Evolutionary conservation across 2,329 filamentous ascomycete genomes (phyloP).

Genomic region (Phialophora tarda): DNA sequence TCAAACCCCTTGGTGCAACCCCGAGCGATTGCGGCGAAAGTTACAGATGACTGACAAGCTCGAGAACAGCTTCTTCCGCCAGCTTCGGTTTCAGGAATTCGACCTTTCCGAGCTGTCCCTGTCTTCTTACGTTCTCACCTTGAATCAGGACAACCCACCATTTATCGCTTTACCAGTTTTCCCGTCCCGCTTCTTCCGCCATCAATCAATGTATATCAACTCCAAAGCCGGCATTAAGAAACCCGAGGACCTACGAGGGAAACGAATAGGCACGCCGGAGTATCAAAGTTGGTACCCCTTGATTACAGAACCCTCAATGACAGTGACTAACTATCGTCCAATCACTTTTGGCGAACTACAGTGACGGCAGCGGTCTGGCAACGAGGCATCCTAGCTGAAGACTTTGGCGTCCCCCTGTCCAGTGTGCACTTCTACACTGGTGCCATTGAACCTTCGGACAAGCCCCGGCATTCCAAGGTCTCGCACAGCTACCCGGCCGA

Average conservation of each 20-base stretch:
- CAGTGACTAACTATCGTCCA: background rate
- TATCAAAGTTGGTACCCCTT: background rate
- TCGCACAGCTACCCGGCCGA: conserved; percentile 42
- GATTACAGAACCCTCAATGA: background rate
- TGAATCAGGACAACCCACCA: conserved; percentile 27
- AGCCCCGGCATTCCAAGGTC: conserved; percentile 30
- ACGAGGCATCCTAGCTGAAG: conserved; percentile 35
- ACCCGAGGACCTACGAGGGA: conserved; percentile 33
- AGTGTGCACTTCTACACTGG: conserved; percentile 29
- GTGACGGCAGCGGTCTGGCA: conserved; percentile 39
- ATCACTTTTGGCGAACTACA: background rate
- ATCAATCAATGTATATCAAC: conserved; percentile 26
- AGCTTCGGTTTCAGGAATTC: conserved; percentile 37
- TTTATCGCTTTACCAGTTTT: conserved; percentile 41
- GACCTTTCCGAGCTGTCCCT: conserved; percentile 40
- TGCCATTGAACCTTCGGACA: conserved; percentile 18
- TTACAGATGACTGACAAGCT: background rate
- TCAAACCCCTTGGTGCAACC: background rate
- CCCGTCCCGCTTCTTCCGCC: conserved; percentile 36
- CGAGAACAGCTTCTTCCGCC: conserved; percentile 18
- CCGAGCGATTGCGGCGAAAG: background rate
- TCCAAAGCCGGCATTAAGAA: conserved; percentile 24
- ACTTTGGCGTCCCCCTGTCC: conserved; percentile 33
- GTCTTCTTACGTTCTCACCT: conserved; percentile 37
- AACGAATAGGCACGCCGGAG: conserved; percentile 14